Percentiles rank a stretch among this genome's conserved stretches.
Conservation (phyloP, 805 yeast genomes). For the Candida railenensis region DNA sequence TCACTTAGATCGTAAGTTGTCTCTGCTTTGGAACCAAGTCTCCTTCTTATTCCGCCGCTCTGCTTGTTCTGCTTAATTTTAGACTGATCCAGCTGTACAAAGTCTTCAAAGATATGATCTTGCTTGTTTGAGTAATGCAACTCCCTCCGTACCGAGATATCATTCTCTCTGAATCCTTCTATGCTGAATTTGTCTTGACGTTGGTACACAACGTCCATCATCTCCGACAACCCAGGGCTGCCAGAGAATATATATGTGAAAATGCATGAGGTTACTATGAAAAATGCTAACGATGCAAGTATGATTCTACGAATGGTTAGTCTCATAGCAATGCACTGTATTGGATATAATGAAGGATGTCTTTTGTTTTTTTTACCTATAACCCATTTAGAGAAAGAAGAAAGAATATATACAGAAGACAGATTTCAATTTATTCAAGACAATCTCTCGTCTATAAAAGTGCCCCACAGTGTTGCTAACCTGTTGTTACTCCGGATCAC, state of each 20-base stretch:
- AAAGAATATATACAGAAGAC: too few species aligned
- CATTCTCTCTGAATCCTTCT: conserved; percentile 11
- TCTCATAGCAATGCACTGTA: neutral
- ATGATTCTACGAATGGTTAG: neutral
- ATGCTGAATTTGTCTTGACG: neutral
- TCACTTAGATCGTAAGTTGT: conserved; percentile 4
- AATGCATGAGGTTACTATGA: neutral
- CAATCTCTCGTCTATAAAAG: too few species aligned
- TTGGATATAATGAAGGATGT: too few species aligned
- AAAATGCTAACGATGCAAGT: neutral
- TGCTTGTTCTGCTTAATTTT: too few species aligned
- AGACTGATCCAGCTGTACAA: conserved; percentile 7
- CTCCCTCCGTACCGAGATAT: conserved; percentile 11
- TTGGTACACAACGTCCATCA: neutral
- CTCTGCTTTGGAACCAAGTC: too few species aligned
- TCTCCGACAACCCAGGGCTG: neutral
- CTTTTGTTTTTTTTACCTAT: too few species aligned
- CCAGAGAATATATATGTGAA: neutral
- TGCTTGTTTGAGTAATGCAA: conserved; percentile 26
- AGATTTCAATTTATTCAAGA: too few species aligned
- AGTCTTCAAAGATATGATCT: conserved; percentile 18
- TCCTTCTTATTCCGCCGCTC: too few species aligned
- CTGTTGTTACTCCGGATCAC: too few species aligned
- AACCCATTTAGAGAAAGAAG: too few species aligned
- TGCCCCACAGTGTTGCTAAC: too few species aligned